Conservation (phyloP, 495 filamentous ascomycete genomes). For the Tuber umbilicatum region DNA sequence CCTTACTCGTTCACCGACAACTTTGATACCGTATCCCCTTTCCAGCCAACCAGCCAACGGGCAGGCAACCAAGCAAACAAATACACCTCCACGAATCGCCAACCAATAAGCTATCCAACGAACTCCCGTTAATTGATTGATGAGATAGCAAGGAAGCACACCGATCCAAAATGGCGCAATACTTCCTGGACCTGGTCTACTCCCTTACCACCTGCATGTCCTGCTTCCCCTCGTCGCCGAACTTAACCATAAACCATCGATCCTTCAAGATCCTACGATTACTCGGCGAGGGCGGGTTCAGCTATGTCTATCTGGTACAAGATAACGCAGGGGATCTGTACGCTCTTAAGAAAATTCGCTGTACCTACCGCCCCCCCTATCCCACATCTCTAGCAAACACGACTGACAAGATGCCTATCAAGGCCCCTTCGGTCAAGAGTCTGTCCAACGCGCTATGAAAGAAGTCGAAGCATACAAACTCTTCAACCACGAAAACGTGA, state of each 20-base stretch:
- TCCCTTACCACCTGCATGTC: constrained; percentile 88
- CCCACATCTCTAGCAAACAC: not conserved
- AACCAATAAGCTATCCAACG: not conserved
- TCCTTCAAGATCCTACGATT: constrained; percentile 92
- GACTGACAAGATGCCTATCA: constrained; percentile 6
- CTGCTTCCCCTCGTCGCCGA: constrained; percentile 89
- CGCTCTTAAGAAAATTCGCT: constrained; percentile 96
- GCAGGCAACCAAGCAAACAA: not conserved
- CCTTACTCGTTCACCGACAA: not conserved
- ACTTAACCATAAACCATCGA: constrained; percentile 87
- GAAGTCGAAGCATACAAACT: constrained; percentile 95
- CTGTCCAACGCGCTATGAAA: constrained; percentile 84
- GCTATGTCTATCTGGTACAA: constrained; percentile 97
- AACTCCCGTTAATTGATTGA: not conserved
- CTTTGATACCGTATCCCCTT: not conserved
- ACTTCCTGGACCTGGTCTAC: constrained; percentile 80
- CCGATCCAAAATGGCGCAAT: constrained; percentile 60
- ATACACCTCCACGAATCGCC: not conserved
- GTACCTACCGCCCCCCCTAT: constrained; percentile 37
- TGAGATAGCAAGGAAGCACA: not conserved
- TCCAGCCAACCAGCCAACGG: not conserved
- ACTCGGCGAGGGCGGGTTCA: constrained; percentile 94
- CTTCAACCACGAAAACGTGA: constrained; percentile 79
- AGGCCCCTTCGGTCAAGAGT: constrained; percentile 86
- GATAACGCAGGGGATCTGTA: constrained; percentile 78